Conservation (phyloP, 306 rosid genomes). For the Sindora glabra region DNA sequence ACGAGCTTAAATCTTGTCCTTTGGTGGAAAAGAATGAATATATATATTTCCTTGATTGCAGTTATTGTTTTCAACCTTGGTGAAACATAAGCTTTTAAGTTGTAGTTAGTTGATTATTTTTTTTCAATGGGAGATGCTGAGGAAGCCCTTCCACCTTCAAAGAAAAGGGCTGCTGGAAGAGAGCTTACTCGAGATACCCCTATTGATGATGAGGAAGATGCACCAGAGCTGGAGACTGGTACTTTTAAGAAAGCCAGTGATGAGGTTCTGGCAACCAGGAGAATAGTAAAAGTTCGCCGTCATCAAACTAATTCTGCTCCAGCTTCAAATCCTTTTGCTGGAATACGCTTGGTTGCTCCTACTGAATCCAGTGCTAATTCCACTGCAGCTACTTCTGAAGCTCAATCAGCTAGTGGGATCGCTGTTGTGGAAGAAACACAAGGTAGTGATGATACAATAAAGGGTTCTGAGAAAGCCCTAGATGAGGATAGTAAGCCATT, state of each 20-base stretch:
- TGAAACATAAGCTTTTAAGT: no score
- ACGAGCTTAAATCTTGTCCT: neutral
- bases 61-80: constrained; percentile 15
- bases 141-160: constrained; percentile 54
- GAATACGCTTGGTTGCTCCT: constrained; percentile 51
- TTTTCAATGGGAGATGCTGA: constrained; percentile 72
- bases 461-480: constrained; percentile 17
- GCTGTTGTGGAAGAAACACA: constrained; percentile 20
- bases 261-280: constrained; percentile 78
- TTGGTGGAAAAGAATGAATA: no score
- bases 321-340: constrained; percentile 80
- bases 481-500: constrained; percentile 29
- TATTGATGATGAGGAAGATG: constrained; percentile 76
- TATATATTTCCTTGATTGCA: constrained; percentile 23
- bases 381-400: constrained; percentile 31
- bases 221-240: constrained; percentile 52
- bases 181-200: constrained; percentile 79
- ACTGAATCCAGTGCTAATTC: constrained; percentile 29
- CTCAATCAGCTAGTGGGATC: constrained; percentile 26
- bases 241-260: constrained; percentile 91
- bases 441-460: constrained; percentile 19
- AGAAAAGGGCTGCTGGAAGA: constrained; percentile 93
- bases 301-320: constrained; percentile 42
- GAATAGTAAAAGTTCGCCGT: constrained; percentile 84
- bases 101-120: constrained; percentile 7